Base-by-base conservation (phyloP, 1,139 yeast genomes). In the Geotrichum reessii region DNA sequence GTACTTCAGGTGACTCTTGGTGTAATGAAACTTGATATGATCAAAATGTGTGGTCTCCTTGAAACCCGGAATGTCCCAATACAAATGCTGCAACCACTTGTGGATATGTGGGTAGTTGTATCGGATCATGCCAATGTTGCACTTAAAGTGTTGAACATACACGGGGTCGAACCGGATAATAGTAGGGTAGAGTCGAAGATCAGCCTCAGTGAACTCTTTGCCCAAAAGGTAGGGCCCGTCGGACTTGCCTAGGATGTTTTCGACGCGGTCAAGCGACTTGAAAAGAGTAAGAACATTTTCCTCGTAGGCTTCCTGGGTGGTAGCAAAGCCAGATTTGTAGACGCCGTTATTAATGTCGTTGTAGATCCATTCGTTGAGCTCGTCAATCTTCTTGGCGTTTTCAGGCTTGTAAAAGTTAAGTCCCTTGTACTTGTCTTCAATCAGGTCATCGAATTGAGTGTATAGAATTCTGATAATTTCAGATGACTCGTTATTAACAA, bases 131-230 rank as follows among this genome's bases (percentile, higher is more conserved):
- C 85, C 84, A 63, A 90, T 74, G 72, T 93, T 93, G 74, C 97
- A 89, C 76, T 93, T 93, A 81, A 93, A 93, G 72, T 91, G 97
- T 73, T 91, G 96, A 58, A 86, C 92, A 70, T 92, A 92, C 33
- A 89, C 95, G 1, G 95, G 87, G 71, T 92, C 97, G 68, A 92
- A 92, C 66, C 98, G 81, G 52, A 88, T 78, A 62, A 92, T 85
- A 9, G 97, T 86, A 40, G 95, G 84, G 75, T 75, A 93, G 61
- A 93, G 80, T 65, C 98, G 80, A 58, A 93, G 78, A 71, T 93
- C 99, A 17, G 96, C 95, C 74, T 92, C 97, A 2, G 97, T 91
- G 61, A 93, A 74, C 52, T 75, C 76, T 62, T 84, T 79, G 1
- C 93, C 95, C 24, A 84, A 70, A 55, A 90, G 73, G 28, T 52